These are phyloP conservation scores for Fonsecaea erecta DNA, from an alignment of 2,329 filamentous ascomycete genomes.

Conservation along the genomic window DNA sequence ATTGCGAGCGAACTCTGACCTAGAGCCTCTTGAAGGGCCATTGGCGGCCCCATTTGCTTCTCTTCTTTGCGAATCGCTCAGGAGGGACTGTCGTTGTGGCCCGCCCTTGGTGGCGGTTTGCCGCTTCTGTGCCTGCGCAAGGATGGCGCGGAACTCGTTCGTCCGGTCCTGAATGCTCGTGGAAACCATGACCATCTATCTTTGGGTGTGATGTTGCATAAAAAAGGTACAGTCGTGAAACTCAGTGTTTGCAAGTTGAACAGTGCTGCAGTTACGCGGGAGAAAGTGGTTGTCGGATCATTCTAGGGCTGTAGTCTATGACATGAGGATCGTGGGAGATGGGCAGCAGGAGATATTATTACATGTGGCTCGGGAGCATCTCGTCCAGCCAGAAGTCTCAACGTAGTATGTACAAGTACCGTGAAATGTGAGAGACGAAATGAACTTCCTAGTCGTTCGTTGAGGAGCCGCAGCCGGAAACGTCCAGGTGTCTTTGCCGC, in stretches of 20 bases:
- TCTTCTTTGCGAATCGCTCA: slow-evolving; percentile 69
- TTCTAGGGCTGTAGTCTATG: slow-evolving; percentile 12
- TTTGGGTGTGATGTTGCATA: neutral
- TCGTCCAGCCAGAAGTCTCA: neutral
- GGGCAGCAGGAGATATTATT: neutral
- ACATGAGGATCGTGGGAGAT: neutral
- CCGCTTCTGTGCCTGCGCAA: slow-evolving; percentile 80
- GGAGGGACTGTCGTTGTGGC: slow-evolving; percentile 77
- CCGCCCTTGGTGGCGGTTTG: slow-evolving; percentile 77
- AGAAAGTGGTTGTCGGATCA: slow-evolving; percentile 1
- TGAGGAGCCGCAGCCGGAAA: slow-evolving; percentile 15
- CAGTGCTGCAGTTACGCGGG: neutral
- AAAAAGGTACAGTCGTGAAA: neutral
- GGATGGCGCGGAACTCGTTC: slow-evolving; percentile 89
- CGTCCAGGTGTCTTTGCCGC: slow-evolving; percentile 17
- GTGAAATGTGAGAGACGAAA: slow-evolving; percentile 1
- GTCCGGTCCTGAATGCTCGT: slow-evolving; percentile 94
- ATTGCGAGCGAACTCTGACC: slow-evolving; percentile 90
- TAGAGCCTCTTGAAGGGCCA: slow-evolving; percentile 55
- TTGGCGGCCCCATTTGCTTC: slow-evolving; percentile 64
- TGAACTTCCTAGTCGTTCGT: neutral
- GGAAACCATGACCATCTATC: slow-evolving; percentile 51
- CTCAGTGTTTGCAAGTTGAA: neutral
- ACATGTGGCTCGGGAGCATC: neutral
- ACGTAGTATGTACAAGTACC: slow-evolving; percentile 24